Conservation (phyloP, 2,329 filamentous ascomycete genomes). For the Cercospora brassicicola region DNA sequence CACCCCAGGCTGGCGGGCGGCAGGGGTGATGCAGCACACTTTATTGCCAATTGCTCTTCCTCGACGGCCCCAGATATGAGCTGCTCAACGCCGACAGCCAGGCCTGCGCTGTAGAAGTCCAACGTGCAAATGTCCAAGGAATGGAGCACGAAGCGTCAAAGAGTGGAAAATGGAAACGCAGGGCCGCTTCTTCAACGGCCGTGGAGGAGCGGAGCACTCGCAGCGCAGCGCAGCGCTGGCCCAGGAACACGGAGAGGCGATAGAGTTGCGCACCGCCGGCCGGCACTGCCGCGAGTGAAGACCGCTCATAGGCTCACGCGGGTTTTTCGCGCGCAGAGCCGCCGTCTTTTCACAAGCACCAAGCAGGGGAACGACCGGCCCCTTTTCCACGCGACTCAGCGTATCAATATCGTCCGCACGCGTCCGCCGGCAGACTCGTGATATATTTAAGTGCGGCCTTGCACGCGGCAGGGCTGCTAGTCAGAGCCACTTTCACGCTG, state of each 20-base stretch:
- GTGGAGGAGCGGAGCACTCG: not conserved
- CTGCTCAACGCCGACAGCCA: not conserved
- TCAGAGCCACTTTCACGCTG: not conserved
- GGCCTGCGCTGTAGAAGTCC: not conserved
- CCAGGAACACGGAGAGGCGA: conserved; percentile 1
- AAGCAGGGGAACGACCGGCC: not conserved
- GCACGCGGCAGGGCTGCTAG: not conserved
- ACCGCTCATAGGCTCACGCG: conserved; percentile 1
- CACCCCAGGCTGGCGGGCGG: not conserved
- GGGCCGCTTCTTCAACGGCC: conserved; percentile 1
- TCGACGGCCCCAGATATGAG: not conserved
- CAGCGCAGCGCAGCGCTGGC: not conserved
- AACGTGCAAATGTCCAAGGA: not conserved
- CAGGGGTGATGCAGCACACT: conserved; percentile 7
- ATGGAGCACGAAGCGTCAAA: not conserved
- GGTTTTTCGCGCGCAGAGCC: not conserved
- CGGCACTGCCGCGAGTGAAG: not conserved
- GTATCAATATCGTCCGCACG: not conserved
- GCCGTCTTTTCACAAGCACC: not conserved
- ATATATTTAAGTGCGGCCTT: not conserved
- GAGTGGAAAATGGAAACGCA: conserved; percentile 8
- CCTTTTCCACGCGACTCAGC: conserved; percentile 11
- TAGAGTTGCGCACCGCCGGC: conserved; percentile 11
- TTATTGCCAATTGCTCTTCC: conserved; percentile 13
- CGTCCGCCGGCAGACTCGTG: not conserved